Conservation (phyloP, 2,329 filamentous ascomycete genomes). For the Capronia coronata region DNA sequence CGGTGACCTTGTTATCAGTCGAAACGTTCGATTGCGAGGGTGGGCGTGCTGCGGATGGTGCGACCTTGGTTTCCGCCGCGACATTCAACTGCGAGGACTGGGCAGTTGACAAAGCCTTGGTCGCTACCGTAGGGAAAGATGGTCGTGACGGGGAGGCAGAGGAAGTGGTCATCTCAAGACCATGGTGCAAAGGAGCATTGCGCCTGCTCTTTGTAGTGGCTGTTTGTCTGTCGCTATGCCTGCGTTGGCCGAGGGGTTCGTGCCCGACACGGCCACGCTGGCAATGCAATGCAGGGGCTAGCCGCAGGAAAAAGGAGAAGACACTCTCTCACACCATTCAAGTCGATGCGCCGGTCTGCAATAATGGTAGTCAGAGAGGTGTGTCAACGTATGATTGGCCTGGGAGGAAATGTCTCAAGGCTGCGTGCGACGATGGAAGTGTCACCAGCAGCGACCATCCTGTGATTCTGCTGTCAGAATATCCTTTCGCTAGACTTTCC, state of each 20-base stretch:
- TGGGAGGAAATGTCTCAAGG: slow-evolving; percentile 15
- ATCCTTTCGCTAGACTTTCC: slow-evolving; percentile 9
- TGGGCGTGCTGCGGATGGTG: slow-evolving; percentile 20
- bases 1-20: slow-evolving; percentile 21
- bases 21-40: slow-evolving; percentile 22
- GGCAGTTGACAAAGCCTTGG: slow-evolving; percentile 35
- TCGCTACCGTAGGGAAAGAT: slow-evolving; percentile 22
- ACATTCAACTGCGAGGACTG: slow-evolving; percentile 26
- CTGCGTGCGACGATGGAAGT: slow-evolving; percentile 22
- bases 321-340: slow-evolving; percentile 17
- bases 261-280: slow-evolving; percentile 14
- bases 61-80: slow-evolving; percentile 10
- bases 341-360: slow-evolving; percentile 11
- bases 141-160: slow-evolving; percentile 30
- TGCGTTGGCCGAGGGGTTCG: slow-evolving; percentile 28
- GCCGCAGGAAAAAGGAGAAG: not conserved
- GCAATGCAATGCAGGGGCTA: slow-evolving; percentile 37
- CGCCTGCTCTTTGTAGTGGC: slow-evolving; percentile 28
- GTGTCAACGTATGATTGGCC: slow-evolving; percentile 27
- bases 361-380: slow-evolving; percentile 11
- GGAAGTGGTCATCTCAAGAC: slow-evolving; percentile 28
- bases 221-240: slow-evolving; percentile 8
- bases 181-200: slow-evolving; percentile 20
- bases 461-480: not conserved
- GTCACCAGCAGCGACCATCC: no score